A percentile compares a stretch with the other conserved stretches of the same genome.
Conservation (phyloP, 208 protist genomes). For the Leishmania lainsoni region DNA sequence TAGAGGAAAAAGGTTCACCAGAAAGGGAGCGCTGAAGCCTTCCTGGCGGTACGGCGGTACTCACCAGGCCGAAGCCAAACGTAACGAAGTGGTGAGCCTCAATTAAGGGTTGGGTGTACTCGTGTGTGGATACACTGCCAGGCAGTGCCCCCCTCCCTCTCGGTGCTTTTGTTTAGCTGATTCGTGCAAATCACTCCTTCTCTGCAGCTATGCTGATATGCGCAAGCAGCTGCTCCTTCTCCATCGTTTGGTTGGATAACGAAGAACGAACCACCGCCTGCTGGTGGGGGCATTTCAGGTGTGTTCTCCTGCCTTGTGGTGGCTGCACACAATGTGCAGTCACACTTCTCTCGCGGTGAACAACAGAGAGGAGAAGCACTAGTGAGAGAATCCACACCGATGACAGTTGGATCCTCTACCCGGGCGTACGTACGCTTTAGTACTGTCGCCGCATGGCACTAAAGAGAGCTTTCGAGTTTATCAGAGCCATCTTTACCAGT, state of each 20-base stretch:
- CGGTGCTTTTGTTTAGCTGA: not conserved
- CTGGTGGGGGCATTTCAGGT: not conserved
- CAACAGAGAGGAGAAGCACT: not conserved
- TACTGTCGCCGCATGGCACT: conserved; percentile 28
- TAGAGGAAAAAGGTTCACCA: not conserved
- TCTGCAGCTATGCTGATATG: not conserved
- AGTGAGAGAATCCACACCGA: no score
- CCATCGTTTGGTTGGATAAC: not conserved
- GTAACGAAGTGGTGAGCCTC: not conserved
- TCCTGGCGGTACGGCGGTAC: no score
- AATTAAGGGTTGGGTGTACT: not conserved
- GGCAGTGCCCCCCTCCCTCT: not conserved
- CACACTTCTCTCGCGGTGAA: not conserved
- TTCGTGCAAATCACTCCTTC: not conserved
- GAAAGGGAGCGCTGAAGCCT: not conserved
- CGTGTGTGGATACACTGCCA: no score
- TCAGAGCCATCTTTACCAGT: conserved; percentile 53
- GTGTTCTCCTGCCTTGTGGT: not conserved
- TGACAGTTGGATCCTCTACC: not conserved
- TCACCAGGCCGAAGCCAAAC: no score
- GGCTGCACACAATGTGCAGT: not conserved
- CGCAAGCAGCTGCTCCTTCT: not conserved
- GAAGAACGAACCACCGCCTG: no score
- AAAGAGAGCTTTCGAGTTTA: conserved; percentile 62
- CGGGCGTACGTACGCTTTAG: not conserved